These are phyloP conservation scores for Phaseolus coccineus DNA, from an alignment of 331 rosid genomes.

Conservation along the genomic window DNA sequence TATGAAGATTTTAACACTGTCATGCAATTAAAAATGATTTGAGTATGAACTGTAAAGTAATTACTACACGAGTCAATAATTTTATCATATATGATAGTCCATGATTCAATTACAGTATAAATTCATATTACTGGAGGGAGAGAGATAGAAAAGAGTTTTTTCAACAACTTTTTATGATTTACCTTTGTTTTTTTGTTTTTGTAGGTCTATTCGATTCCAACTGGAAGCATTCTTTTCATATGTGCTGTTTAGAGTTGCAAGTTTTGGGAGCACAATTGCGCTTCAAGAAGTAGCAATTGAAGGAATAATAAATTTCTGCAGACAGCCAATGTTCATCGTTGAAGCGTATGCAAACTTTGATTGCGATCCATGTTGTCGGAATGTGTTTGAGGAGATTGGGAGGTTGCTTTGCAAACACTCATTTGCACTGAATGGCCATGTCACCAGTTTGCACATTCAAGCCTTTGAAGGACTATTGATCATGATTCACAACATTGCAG, in stretches of 20 bases:
- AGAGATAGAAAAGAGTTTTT: not conserved
- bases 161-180: too few species aligned
- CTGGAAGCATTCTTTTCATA: constrained; percentile 77
- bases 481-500: constrained; percentile 85
- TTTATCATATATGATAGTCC: not conserved
- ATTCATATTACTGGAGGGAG: not conserved
- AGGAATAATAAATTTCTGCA: constrained; percentile 86
- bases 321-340: constrained; percentile 71
- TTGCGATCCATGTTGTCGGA: constrained; percentile 73
- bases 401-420: constrained; percentile 86
- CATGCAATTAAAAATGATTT: too few species aligned
- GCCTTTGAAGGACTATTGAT: constrained; percentile 85
- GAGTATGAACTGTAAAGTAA: not conserved
- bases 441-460: constrained; percentile 68
- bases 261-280: constrained; percentile 61
- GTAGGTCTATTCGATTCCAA: constrained; percentile 78
- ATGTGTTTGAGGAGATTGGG: constrained; percentile 79
- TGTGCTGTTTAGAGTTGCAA: constrained; percentile 66
- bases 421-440: constrained; percentile 59
- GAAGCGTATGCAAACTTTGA: constrained; percentile 80
- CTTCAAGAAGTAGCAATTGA: constrained; percentile 93
- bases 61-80: not conserved
- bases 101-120: not conserved
- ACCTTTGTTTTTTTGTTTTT: constrained; percentile 8
- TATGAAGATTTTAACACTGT: not conserved